These are phyloP conservation scores for Dendrobium chrysotoxum DNA, from an alignment of 106 monocot species.

Conservation along the genomic window DNA sequence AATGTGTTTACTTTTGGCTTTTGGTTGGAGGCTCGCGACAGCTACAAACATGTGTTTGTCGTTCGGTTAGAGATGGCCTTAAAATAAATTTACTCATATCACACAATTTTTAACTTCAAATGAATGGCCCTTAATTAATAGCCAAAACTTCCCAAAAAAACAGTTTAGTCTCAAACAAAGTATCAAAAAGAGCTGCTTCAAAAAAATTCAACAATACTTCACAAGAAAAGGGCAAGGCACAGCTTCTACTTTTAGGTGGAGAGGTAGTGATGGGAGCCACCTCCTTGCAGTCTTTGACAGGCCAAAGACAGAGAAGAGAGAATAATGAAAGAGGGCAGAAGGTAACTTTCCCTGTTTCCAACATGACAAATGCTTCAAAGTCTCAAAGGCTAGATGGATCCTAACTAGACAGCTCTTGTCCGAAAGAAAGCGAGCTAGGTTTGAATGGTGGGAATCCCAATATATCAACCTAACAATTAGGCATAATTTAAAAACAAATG, in stretches of 20 bases:
- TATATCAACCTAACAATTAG: neutral
- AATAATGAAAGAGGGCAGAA: neutral
- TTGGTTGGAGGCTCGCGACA: no score
- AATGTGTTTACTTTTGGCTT: no score
- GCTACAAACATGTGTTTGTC: no score
- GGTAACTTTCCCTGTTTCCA: slow-evolving; percentile 2
- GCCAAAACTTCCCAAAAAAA: no score
- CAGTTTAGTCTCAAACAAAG: no score
- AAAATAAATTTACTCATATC: no score
- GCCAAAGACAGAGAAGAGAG: neutral
- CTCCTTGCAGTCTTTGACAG: neutral
- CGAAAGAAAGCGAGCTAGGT: neutral
- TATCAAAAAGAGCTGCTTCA: no score
- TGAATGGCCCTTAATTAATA: no score
- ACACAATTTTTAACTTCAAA: no score
- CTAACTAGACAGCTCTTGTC: neutral
- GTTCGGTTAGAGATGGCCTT: no score
- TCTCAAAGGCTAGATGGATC: neutral
- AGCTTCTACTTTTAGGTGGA: neutral
- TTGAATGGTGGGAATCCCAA: neutral
- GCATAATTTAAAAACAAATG: no score
- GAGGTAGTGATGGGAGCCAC: neutral
- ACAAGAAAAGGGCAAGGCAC: neutral
- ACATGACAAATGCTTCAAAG: neutral
- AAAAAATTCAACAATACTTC: no score